phyloP scores from a whole-genome alignment of 1,284 basidiomycete species.

The Rhizoctonia solani region DNA sequence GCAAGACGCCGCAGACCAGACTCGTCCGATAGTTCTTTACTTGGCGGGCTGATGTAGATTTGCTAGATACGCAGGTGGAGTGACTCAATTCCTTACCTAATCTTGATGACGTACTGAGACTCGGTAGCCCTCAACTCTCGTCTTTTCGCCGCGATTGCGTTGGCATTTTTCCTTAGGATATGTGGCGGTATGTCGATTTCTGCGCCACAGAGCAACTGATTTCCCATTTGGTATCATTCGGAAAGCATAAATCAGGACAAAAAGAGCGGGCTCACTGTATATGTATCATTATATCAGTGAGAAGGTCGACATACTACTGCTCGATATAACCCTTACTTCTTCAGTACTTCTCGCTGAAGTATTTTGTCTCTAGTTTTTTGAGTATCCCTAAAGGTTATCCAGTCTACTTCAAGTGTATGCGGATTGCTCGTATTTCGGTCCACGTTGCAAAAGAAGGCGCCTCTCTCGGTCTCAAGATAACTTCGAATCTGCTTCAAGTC shows the following conservation, averaged over 20 bases:
- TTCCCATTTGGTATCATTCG: background rate
- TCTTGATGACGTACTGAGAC: constrained; percentile 16
- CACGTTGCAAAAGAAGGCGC: constrained; percentile 23
- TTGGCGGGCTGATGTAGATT: background rate
- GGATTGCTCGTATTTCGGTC: background rate
- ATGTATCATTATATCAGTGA: background rate
- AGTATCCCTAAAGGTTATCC: constrained; percentile 27
- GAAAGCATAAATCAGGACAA: constrained; percentile 16
- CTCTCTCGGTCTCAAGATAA: constrained; percentile 7
- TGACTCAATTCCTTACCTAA: background rate
- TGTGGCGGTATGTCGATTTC: background rate
- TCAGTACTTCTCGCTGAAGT: constrained; percentile 13
- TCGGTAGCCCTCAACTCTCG: background rate
- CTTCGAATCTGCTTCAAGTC: background rate
- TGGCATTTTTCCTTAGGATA: background rate
- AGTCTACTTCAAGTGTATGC: constrained; percentile 10
- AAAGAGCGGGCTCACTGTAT: constrained; percentile 6
- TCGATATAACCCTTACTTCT: constrained; percentile 8
- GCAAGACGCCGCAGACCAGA: background rate
- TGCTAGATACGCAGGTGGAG: background rate
- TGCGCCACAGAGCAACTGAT: constrained; percentile 10
- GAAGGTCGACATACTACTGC: background rate
- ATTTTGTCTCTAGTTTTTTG: constrained; percentile 22
- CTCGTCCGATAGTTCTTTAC: background rate
- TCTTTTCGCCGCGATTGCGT: constrained; percentile 12